Conservation (phyloP, 2,329 filamentous ascomycete species). For the Pseudocercospora musae region DNA sequence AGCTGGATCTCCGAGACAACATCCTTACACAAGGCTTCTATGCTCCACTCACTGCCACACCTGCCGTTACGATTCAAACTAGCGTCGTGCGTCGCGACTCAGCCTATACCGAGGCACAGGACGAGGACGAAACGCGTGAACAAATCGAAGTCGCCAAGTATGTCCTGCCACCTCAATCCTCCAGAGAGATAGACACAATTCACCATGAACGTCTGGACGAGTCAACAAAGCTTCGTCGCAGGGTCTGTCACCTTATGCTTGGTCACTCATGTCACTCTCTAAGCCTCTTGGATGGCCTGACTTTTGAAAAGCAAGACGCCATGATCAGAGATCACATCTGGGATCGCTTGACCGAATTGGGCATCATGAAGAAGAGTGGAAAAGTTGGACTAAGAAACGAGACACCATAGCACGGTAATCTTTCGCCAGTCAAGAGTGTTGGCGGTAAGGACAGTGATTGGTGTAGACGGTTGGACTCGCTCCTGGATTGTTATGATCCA, state of each 20-base stretch:
- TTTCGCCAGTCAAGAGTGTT: background rate
- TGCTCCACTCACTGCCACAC: constrained; percentile 40
- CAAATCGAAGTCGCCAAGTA: constrained; percentile 43
- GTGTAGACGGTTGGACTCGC: background rate
- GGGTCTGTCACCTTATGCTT: constrained; percentile 79
- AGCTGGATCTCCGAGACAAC: constrained; percentile 80
- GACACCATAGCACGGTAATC: constrained; percentile 5
- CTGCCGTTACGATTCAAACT: constrained; percentile 27
- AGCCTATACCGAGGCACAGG: constrained; percentile 3
- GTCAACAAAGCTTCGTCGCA: constrained; percentile 70
- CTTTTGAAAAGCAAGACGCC: constrained; percentile 52
- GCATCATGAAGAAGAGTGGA: constrained; percentile 45
- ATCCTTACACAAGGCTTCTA: constrained; percentile 89
- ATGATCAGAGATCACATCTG: constrained; percentile 54
- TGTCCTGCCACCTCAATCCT: constrained; percentile 55
- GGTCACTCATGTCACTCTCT: constrained; percentile 66
- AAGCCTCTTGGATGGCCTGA: constrained; percentile 70
- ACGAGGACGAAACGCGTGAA: constrained; percentile 28
- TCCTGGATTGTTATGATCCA: background rate
- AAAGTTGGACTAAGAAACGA: constrained; percentile 15
- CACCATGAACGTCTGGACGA: constrained; percentile 67
- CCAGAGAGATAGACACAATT: constrained; percentile 59
- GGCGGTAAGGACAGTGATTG: background rate
- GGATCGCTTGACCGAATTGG: constrained; percentile 53
- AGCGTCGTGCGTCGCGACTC: constrained; percentile 17